Evolutionary conservation across 2,329 filamentous ascomycete species (phyloP).

Genomic region (Alternaria sp.): DNA sequence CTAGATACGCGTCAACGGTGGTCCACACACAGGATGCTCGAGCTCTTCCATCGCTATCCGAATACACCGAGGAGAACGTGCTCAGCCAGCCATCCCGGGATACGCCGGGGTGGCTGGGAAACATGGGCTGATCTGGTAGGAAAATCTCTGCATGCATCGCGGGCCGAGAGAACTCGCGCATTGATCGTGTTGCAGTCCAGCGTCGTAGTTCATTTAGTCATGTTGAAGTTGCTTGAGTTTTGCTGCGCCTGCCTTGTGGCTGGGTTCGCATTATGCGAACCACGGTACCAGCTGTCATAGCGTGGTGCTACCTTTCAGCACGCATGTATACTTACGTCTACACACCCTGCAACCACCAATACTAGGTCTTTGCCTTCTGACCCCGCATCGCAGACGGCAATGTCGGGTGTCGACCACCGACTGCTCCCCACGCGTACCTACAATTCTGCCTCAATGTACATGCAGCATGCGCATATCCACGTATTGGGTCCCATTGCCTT

Average conservation of each 20-base stretch:
- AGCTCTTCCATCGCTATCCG: constrained; percentile 18
- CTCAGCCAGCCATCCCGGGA: constrained; percentile 19
- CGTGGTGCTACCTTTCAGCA: constrained; percentile 1
- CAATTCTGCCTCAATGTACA: not conserved
- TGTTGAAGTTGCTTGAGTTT: constrained; percentile 1
- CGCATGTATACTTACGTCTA: constrained; percentile 3
- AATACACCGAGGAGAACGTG: constrained; percentile 22
- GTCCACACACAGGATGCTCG: constrained; percentile 16
- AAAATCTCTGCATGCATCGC: constrained; percentile 33
- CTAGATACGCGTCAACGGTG: constrained; percentile 24
- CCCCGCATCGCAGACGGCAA: constrained; percentile 9
- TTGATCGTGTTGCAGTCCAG: constrained; percentile 12
- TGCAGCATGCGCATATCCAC: not conserved
- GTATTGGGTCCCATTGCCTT: not conserved
- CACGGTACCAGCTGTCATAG: constrained; percentile 12
- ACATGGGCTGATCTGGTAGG: constrained; percentile 20
- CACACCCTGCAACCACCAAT: constrained; percentile 1
- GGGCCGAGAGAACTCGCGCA: constrained; percentile 27
- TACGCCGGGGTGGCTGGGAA: constrained; percentile 18
- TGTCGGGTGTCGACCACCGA: constrained; percentile 9
- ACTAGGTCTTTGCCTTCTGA: constrained; percentile 2
- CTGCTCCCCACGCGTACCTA: not conserved
- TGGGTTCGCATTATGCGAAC: constrained; percentile 17
- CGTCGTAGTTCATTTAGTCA: constrained; percentile 6
- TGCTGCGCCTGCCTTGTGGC: constrained; percentile 7